These are phyloP conservation scores for Suhomyces taliae DNA, from an alignment of 1,139 yeast genomes.

Conservation along the genomic window DNA sequence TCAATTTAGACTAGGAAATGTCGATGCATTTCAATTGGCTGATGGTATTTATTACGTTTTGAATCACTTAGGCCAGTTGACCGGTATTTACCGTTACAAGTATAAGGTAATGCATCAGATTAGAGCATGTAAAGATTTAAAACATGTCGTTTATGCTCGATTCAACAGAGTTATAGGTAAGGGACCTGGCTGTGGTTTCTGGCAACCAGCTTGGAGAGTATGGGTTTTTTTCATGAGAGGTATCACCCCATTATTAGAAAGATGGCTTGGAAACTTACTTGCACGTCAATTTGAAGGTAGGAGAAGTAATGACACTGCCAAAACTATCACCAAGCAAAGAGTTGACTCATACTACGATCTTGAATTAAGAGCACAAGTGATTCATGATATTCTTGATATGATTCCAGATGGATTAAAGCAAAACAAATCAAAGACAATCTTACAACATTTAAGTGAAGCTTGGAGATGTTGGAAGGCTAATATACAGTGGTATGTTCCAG, in stretches of 20 bases:
- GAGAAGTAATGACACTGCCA: constrained; percentile 85
- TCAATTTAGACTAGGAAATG: constrained; percentile 84
- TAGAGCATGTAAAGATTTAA: constrained; percentile 90
- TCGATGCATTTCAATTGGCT: constrained; percentile 91
- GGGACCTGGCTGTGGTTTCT: constrained; percentile 98
- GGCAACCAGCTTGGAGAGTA: constrained; percentile 99
- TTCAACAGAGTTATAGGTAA: constrained; percentile 85
- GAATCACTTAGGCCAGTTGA: constrained; percentile 91
- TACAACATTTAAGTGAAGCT: constrained; percentile 95
- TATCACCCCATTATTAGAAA: constrained; percentile 84
- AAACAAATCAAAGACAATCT: constrained; percentile 78
- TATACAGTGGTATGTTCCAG: constrained; percentile 97
- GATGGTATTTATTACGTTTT: constrained; percentile 90
- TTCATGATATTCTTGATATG: constrained; percentile 96
- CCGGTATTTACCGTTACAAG: constrained; percentile 95
- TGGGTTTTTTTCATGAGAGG: constrained; percentile 95
- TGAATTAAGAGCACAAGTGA: constrained; percentile 89
- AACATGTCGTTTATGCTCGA: constrained; percentile 82
- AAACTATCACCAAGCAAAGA: constrained; percentile 93
- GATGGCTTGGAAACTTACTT: constrained; percentile 91
- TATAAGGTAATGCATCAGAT: constrained; percentile 98
- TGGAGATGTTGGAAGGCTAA: constrained; percentile 99
- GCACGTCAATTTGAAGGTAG: constrained; percentile 97
- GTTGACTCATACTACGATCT: constrained; percentile 93
- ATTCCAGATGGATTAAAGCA: constrained; percentile 94